Base-by-base conservation (phyloP, 352 stramenopile species). In the Pythium scleroteichum region DNA sequence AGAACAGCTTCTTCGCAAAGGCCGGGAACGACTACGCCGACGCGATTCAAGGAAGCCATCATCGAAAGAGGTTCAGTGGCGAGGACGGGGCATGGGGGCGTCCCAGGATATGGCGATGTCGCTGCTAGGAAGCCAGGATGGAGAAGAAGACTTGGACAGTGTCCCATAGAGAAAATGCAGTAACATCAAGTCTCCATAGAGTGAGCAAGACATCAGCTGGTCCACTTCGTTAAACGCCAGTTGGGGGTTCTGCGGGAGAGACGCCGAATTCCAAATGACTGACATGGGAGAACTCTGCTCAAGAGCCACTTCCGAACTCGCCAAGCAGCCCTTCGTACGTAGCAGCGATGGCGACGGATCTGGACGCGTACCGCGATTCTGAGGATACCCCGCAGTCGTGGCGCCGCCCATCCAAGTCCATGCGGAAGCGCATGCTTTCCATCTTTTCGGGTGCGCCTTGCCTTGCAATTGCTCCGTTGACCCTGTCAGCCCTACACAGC, bases 1-100 rank as follows among this genome's bases (percentile, higher is more conserved):
- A 9, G 82, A 87, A 47, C 48, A 56, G 19, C 69, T 89, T 8
- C 68, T 88, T 13, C 68, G 73, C 17, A 73, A 82, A 55, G 81
- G 76, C 4, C 57, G 87, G 12, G 81, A 86, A 47, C 69, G 68
- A 35, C 72, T 59, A 16, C 61, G 53, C 3, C 52, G 53, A 3
- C 50, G 35, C 22, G 45, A 26, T 17, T 44, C 24, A 42, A 59
- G 33, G 29, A 54, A 35, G 53, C 39, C 8, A 39, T 26, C 16
- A n/a, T 14, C 16, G 24, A 38, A 54, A 14, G 33, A 41, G 33
- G 26, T 33, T 26, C 57, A 64, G 39, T 64, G 57, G 57, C 57
- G 57, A 22, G 57, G 47, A 2, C 57, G 57, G 6, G 57, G 57
- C 7, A 42, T 64, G n/a, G 33, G 47, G 27, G 29, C 56, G 23